Evolutionary conservation across 176 grass and related monocot genomes (phyloP), one percentile per base, ranked within the genome.

Genomic region (Bromus sterilis): DNA sequence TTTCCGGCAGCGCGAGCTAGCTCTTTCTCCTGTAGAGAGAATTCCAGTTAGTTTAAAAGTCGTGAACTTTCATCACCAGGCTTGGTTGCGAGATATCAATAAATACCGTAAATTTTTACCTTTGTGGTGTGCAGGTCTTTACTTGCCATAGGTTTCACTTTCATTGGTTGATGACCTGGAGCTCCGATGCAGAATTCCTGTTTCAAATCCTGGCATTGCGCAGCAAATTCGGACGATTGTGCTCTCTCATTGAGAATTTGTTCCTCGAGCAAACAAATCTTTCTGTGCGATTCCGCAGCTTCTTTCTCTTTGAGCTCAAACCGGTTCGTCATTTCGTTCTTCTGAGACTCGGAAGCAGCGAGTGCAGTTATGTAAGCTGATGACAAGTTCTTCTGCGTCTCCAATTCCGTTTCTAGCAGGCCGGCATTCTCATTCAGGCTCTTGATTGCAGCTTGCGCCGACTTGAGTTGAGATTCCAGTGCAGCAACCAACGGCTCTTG

Each of bases 331-430:
- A 93, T 62, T 66, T 95, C 85, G 31, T 91, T 86, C 78, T 85
- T 89, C 64, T 93, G 89, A 14, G 67, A 79, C 86, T 96, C 82
- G 35, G 84, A 84, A 80, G 87, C 86, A 86, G 91, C 87, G 58
- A 89, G 34, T 66, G 89, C 91, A 76, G 76, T 82, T 59, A 86
- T 74, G 84, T 87, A 89, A 10, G 80, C 89, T 39, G 87, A 76
- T 71, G 91, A 90, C 55, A 88, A 53, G 78, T 82, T 85, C 71
- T 90, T 93, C 77, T 91, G 85, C 13, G 80, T 88, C 67, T 91
- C 90, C 63, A 93, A 39, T 77, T 88, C 91, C 53, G 28, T 86
- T 72, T 93, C 89, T 34, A 99, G 61, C 40, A 63, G 75, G 55
- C 44, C 40, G 36, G 80, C 69, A 35, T 90, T 83, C 78, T 91